phyloP scores from a whole-genome alignment of 257 asterid genomes.

The Solanum medicagineum region DNA sequence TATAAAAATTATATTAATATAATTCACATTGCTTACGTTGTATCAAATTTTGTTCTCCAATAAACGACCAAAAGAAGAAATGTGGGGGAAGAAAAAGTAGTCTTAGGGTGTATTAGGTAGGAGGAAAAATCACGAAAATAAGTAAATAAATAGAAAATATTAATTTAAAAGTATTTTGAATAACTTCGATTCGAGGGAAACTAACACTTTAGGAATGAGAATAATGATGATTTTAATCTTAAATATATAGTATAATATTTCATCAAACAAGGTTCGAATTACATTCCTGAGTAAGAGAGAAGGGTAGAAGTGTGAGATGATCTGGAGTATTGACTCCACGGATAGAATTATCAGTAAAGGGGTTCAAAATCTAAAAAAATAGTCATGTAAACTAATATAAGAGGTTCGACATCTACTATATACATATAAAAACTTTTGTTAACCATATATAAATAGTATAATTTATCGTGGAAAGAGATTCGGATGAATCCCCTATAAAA shows the following conservation, averaged over 20 bases:
- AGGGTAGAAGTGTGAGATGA: neutral
- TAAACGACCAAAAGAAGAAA: neutral
- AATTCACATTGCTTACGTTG: neutral
- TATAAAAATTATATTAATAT: too few relatives aligned
- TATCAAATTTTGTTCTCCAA: neutral
- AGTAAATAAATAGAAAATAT: neutral
- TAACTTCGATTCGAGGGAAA: neutral
- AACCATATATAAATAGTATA: too few relatives aligned
- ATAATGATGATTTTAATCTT: neutral
- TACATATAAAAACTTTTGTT: too few relatives aligned
- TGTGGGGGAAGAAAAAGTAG: neutral
- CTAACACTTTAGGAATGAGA: neutral
- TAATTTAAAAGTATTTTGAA: neutral
- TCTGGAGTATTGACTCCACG: neutral
- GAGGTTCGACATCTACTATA: too few relatives aligned
- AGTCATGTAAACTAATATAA: too few relatives aligned
- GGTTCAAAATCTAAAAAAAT: too few relatives aligned
- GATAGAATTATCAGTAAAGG: too few relatives aligned
- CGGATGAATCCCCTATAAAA: too few relatives aligned
- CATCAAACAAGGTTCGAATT: neutral
- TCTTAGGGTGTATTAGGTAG: neutral
- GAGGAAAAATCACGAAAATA: neutral
- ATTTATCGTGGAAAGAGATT: too few relatives aligned
- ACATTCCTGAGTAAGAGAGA: neutral
- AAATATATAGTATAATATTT: neutral